These are phyloP conservation scores for Erodium moschatum DNA, from an alignment of 441 rosid species.

Conservation along the genomic window DNA sequence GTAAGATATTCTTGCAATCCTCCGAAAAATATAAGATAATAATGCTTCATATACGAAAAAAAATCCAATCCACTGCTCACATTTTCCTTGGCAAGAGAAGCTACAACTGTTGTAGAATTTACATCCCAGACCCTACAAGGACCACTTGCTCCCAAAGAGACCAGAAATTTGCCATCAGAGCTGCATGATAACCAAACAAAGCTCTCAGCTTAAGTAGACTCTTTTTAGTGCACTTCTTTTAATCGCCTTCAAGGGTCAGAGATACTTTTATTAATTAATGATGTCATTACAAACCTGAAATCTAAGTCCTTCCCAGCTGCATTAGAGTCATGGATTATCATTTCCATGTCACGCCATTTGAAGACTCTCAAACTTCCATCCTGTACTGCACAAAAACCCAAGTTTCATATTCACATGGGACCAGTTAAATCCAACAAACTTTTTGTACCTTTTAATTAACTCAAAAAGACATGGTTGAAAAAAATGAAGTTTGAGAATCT, in stretches of 20 bases:
- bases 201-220: constrained; percentile 15
- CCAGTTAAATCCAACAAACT: not conserved
- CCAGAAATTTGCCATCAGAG: constrained; percentile 74
- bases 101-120: constrained; percentile 39
- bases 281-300: constrained; percentile 47
- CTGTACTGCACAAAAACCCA: constrained; percentile 59
- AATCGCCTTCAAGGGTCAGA: not conserved
- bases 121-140: constrained; percentile 90
- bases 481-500: not conserved
- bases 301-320: constrained; percentile 8
- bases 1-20: too few relatives aligned
- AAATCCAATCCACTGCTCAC: constrained; percentile 25
- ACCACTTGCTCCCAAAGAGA: constrained; percentile 58
- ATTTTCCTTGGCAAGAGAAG: constrained; percentile 59
- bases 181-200: constrained; percentile 36
- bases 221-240: constrained; percentile 1
- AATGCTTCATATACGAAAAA: too few relatives aligned
- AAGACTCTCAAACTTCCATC: constrained; percentile 78
- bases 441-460: not conserved
- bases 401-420: constrained; percentile 27
- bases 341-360: constrained; percentile 86
- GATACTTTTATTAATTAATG: not conserved
- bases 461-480: not conserved
- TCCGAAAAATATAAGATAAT: too few relatives aligned
- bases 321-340: constrained; percentile 53